Base-by-base conservation (phyloP, 2,329 filamentous ascomycete genomes). In the Aschersonia sp. region DNA sequence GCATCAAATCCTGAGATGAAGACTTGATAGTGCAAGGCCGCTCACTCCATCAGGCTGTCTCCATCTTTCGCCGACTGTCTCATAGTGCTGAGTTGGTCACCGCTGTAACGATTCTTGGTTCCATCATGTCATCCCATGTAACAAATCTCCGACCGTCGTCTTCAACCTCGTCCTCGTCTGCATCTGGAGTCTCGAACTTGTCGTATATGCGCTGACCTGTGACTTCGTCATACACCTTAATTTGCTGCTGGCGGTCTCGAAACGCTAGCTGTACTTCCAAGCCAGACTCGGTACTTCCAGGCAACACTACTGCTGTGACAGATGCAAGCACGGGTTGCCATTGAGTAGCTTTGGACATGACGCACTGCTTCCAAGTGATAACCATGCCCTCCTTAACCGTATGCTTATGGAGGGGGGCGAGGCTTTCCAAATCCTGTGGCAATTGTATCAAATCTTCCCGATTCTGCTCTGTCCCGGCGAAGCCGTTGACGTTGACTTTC, bases 181-280 rank as follows among this genome's bases (percentile, higher is more conserved):
- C 67, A 9, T 76, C 76, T 0, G 83, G 82, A 54, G 80, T 79
- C 56, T 94, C 87, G 53, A 94, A 92, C 49, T 81, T 84, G 51
- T 75, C 79, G 55, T 90, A 94, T 8, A 87, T 64, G 8, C 87
- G 74, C 51, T 83, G 71, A 0, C 87, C 87, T 0, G 83, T 81
- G 40, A 74, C 65, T 9, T 79, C 72, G 54, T 90, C 80, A 53
- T 79, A 80, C 14, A 65, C 61, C 56, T 76, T 81, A 52, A 79
- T 68, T 47, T 72, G 75, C 5, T 72, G 63, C 10, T 73, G 64
- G 44, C 82, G 68, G 57, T 94, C 84, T 31, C 84, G 76, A 51
- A 73, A 73, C 2, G 87, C 86, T 3, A 94, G 71, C 9, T 73
- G 69, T 5, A 94, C 65, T 29, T 72, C 67, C 12, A 94, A 59